Evolutionary conservation across 2,329 filamentous ascomycete species (phyloP).

Genomic region (Diaporthe sp.): DNA sequence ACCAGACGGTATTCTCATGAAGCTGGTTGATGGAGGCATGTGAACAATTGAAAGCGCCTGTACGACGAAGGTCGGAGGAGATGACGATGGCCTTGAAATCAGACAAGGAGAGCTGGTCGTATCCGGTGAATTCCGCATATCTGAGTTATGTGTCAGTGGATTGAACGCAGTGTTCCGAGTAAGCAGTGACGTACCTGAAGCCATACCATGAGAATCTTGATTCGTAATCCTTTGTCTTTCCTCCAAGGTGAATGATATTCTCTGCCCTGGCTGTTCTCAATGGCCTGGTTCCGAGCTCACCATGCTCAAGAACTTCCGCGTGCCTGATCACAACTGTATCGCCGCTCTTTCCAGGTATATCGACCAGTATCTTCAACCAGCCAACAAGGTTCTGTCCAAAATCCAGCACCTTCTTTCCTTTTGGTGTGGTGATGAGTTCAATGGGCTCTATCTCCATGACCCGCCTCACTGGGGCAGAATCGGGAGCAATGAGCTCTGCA

Average conservation of each 20-base stretch:
- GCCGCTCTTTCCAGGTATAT: constrained; percentile 53
- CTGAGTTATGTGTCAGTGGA: constrained; percentile 55
- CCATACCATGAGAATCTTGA: constrained; percentile 63
- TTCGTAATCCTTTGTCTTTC: constrained; percentile 22
- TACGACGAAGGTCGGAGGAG: constrained; percentile 66
- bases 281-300: constrained; percentile 57
- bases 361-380: constrained; percentile 55
- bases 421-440: constrained; percentile 36
- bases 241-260: constrained; percentile 55
- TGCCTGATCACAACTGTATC: constrained; percentile 62
- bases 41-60: constrained; percentile 66
- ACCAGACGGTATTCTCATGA: constrained; percentile 68
- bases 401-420: constrained; percentile 65
- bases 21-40: constrained; percentile 66
- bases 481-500: constrained; percentile 47
- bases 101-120: constrained; percentile 40
- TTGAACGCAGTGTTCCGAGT: neutral
- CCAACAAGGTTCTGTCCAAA: constrained; percentile 73
- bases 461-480: constrained; percentile 51
- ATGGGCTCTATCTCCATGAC: constrained; percentile 44
- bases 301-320: constrained; percentile 68
- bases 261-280: constrained; percentile 58
- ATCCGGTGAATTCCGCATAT: constrained; percentile 61
- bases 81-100: constrained; percentile 53
- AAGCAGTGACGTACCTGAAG: constrained; percentile 52